These are phyloP conservation scores for Plasmodium inui DNA, from an alignment of 169 alveolate genomes.

Conservation along the genomic window DNA sequence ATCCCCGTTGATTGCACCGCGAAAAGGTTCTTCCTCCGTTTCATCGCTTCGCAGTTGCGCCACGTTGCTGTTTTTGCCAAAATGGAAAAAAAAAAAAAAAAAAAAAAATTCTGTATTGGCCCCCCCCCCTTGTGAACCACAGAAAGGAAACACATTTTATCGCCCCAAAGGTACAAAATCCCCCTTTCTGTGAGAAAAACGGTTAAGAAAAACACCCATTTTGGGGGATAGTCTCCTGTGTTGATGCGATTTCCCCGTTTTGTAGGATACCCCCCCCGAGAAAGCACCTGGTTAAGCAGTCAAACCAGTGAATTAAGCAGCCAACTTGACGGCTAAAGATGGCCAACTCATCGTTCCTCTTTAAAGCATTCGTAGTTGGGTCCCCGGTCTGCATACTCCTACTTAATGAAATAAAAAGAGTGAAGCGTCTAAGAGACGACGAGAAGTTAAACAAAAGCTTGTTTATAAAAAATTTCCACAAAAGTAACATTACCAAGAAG, in stretches of 20 bases:
- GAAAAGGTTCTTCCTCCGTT: background rate
- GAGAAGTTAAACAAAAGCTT: conserved; percentile 50
- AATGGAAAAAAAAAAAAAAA: background rate
- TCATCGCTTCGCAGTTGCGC: background rate
- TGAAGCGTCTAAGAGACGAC: conserved; percentile 40
- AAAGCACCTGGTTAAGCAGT: background rate
- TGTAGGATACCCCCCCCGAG: background rate
- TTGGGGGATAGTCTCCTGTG: background rate
- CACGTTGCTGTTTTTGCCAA: background rate
- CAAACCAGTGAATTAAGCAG: background rate
- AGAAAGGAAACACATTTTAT: background rate
- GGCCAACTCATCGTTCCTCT: conserved; percentile 14
- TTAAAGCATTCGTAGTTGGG: conserved; percentile 32
- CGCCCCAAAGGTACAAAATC: background rate
- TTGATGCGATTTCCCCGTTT: background rate
- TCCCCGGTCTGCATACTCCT: conserved; percentile 38
- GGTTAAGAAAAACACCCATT: background rate
- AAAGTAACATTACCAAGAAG: background rate
- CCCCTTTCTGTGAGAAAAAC: background rate
- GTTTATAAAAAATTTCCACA: conserved; percentile 60
- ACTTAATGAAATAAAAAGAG: conserved; percentile 53
- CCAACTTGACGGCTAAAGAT: background rate
- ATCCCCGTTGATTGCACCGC: background rate
- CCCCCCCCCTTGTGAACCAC: background rate
- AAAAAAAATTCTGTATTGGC: no score